Percentiles rank a stretch among this genome's conserved stretches.
These are phyloP conservation scores for Pleurotus citrinopileatus DNA, from an alignment of 768 basidiomycete species.

Conservation along the genomic window DNA sequence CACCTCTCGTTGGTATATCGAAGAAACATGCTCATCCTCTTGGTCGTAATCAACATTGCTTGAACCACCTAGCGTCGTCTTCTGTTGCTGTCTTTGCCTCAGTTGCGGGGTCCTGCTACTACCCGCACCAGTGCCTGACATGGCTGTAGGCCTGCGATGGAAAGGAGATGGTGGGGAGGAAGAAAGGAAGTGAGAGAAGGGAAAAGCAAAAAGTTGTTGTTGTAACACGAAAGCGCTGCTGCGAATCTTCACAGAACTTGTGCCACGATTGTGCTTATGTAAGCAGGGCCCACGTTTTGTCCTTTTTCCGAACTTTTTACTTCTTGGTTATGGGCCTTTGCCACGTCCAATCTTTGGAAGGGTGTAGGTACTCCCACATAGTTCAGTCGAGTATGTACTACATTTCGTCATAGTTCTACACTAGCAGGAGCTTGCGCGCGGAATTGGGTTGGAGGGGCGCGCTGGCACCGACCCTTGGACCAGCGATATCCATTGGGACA, in stretches of 20 bases:
- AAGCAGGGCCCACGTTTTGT: constrained; percentile 1
- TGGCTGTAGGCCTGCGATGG: background rate
- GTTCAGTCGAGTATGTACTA: too few species aligned
- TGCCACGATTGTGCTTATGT: constrained; percentile 6
- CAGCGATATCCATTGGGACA: constrained; percentile 3
- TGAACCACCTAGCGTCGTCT: constrained; percentile 4
- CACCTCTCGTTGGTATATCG: constrained; percentile 11
- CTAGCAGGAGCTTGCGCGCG: background rate
- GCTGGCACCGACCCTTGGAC: constrained; percentile 2
- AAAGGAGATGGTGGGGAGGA: background rate
- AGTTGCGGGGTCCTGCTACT: background rate
- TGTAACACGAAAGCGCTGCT: constrained; percentile 1
- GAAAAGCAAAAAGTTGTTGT: constrained; percentile 7
- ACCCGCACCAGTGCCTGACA: constrained; percentile 1
- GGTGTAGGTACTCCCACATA: too few species aligned
- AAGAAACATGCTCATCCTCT: constrained; percentile 10
- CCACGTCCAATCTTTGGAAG: too few species aligned
- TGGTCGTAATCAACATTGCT: constrained; percentile 7
- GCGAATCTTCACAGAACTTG: background rate
- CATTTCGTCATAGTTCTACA: background rate
- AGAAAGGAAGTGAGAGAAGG: background rate
- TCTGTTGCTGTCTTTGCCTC: background rate
- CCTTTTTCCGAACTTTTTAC: constrained; percentile 1
- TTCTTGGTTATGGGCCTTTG: background rate
- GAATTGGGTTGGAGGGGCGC: constrained; percentile 1